Base-by-base conservation (phyloP, 2,329 filamentous ascomycete species). In the Orbilia ellipsospora region DNA sequence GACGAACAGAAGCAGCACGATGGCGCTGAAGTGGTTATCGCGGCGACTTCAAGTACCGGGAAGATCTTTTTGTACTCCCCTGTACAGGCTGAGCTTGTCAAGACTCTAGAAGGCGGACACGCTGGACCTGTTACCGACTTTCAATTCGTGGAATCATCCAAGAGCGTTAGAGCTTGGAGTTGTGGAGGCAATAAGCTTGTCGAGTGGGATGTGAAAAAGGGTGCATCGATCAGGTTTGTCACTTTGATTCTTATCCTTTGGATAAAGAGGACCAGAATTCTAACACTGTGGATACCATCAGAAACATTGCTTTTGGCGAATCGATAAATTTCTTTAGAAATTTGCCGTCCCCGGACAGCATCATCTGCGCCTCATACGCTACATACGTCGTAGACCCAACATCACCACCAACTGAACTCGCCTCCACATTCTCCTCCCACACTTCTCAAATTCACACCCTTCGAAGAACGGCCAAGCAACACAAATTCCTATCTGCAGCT, bases 111-210 rank as follows among this genome's bases (percentile, higher is more conserved):
- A 28, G 84, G 83, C 52, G 84, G 79, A 4, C 85, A 87, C 78
- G 83, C 85, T 15, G 83, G 83, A 70, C 84, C 83, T 36, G 82
- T 86, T 60, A 82, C 81, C 77, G 84, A 85, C 77, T 86, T 87
- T 80, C 85, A 85, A 78, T 87, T 87, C 78, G 83, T 83, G 6
- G 80, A 82, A 50, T 80, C 81, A 36, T 80, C 80, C 6, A 80
- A 82, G 20, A 80, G 78, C 63, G 79, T 81, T 20, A 83, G 84
- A 77, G 85, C 82, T n/a, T 87, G 85, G 85, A 86, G 85, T 82
- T 83, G 86, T 70, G 85, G 85, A 57, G 84, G 83, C 59, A 85
- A 87, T 80, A 86, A 84, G 78, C 81, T 86, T 56, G 82, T 86
- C 20, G 85, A 86, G 77, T 87, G 85, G 85, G 84, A 86, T 80